These are phyloP conservation scores for Clavispora santaluciae DNA, from an alignment of 805 yeast genomes.

Conservation along the genomic window DNA sequence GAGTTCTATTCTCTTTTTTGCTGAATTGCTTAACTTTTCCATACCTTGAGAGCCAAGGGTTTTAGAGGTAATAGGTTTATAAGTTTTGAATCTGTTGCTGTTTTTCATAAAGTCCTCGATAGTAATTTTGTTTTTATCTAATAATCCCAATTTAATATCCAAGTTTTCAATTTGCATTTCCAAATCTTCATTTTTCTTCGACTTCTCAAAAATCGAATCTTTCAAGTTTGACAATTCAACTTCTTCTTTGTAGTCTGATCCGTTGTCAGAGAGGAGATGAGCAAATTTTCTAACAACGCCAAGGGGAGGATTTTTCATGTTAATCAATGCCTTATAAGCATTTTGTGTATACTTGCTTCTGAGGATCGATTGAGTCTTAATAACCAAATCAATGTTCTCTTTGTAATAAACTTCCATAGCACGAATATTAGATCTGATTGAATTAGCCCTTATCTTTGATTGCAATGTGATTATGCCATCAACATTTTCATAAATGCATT, in stretches of 20 bases:
- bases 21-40: constrained; percentile 34
- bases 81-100: constrained; percentile 28
- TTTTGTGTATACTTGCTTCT: constrained; percentile 62
- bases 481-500: constrained; percentile 46
- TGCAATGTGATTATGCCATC: constrained; percentile 46
- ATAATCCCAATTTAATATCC: constrained; percentile 69
- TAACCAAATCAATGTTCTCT: constrained; percentile 51
- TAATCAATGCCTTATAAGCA: constrained; percentile 70
- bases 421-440: constrained; percentile 32
- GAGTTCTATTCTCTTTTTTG: constrained; percentile 52
- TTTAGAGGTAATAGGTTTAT: constrained; percentile 15
- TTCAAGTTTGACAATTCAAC: constrained; percentile 60
- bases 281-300: constrained; percentile 74
- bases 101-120: constrained; percentile 62
- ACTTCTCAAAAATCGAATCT: constrained; percentile 63
- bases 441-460: constrained; percentile 46
- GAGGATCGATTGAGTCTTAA: constrained; percentile 70
- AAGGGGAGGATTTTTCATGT: constrained; percentile 71
- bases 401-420: constrained; percentile 45
- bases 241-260: constrained; percentile 72
- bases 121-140: constrained; percentile 75
- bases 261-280: constrained; percentile 65
- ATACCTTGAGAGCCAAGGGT: constrained; percentile 18
- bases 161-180: constrained; percentile 73
- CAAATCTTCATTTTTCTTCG: constrained; percentile 63